Conservation (phyloP, 257 asterid genomes). For the Thymus mandschuricus region DNA sequence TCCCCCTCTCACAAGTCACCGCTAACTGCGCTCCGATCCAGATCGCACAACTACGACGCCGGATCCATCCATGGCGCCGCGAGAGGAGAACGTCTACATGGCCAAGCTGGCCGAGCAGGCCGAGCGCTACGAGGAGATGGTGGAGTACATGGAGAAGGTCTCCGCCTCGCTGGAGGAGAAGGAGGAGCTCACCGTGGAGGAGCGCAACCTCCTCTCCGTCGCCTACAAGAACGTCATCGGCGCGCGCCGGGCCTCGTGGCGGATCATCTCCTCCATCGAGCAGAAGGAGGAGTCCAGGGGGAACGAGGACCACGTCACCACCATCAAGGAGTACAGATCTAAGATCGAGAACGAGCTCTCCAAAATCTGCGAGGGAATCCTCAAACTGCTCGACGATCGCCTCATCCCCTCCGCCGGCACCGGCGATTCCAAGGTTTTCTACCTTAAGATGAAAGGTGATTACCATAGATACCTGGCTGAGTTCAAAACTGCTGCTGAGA, state of each 20-base stretch:
- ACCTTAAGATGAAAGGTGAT: constrained; percentile 51
- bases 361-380: constrained; percentile 41
- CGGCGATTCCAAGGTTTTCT: constrained; percentile 48
- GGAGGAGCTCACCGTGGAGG: constrained; percentile 46
- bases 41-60: constrained; percentile 3
- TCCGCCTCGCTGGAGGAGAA: constrained; percentile 38
- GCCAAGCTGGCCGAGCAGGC: constrained; percentile 52
- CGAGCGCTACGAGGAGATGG: constrained; percentile 52
- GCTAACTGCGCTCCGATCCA: background rate
- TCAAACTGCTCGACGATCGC: constrained; percentile 39
- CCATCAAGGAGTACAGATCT: constrained; percentile 44
- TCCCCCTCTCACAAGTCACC: background rate
- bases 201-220: constrained; percentile 45
- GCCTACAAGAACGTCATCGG: constrained; percentile 52
- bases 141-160: constrained; percentile 48
- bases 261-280: constrained; percentile 46
- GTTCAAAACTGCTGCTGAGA: constrained; percentile 44
- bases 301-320: constrained; percentile 41
- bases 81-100: constrained; percentile 49
- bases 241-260: constrained; percentile 45
- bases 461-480: constrained; percentile 47
- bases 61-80: constrained; percentile 32
- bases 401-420: constrained; percentile 41
- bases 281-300: constrained; percentile 51
- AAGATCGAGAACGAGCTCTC: constrained; percentile 49